These are phyloP conservation scores for Aquilaria yunnanensis DNA, from an alignment of 345 rosid genomes.

Conservation along the genomic window DNA sequence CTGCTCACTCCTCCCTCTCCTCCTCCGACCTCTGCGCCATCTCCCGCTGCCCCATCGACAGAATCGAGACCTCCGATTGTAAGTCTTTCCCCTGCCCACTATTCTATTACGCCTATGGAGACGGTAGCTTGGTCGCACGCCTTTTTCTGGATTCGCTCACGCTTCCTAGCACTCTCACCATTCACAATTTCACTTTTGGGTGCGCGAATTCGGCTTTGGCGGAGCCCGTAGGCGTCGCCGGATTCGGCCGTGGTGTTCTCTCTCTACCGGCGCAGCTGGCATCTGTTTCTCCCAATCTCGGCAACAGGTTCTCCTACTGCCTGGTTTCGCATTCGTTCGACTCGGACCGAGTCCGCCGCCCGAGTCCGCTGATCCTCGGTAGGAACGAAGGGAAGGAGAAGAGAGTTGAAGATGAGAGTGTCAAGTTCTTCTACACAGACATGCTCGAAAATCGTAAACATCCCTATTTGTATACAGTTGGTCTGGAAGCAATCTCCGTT, in stretches of 20 bases:
- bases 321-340: slow-evolving; percentile 84
- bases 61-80: slow-evolving; percentile 71
- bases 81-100: slow-evolving; percentile 61
- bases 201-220: slow-evolving; percentile 84
- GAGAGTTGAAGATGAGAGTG: slow-evolving; percentile 12
- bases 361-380: slow-evolving; percentile 92
- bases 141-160: slow-evolving; percentile 53
- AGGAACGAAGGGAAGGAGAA: slow-evolving; percentile 49
- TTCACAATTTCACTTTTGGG: slow-evolving; percentile 75
- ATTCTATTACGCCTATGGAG: slow-evolving; percentile 92
- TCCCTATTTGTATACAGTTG: slow-evolving; percentile 83
- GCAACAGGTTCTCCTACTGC: slow-evolving; percentile 82
- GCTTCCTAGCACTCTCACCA: slow-evolving; percentile 35
- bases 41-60: slow-evolving; percentile 71
- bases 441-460: slow-evolving; percentile 75
- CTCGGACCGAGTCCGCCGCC: slow-evolving; percentile 49
- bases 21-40: slow-evolving; percentile 80
- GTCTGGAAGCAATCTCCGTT: slow-evolving; percentile 71
- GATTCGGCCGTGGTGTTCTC: slow-evolving; percentile 83
- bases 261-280: slow-evolving; percentile 82
- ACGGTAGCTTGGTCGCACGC: slow-evolving; percentile 72
- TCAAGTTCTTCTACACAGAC: slow-evolving; percentile 51
- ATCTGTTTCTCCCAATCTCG: slow-evolving; percentile 53
- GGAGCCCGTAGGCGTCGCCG: slow-evolving; percentile 94
- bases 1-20: slow-evolving; percentile 64